phyloP scores from a whole-genome alignment of 495 filamentous ascomycete genomes.

The Hypoxylon trugodes region DNA sequence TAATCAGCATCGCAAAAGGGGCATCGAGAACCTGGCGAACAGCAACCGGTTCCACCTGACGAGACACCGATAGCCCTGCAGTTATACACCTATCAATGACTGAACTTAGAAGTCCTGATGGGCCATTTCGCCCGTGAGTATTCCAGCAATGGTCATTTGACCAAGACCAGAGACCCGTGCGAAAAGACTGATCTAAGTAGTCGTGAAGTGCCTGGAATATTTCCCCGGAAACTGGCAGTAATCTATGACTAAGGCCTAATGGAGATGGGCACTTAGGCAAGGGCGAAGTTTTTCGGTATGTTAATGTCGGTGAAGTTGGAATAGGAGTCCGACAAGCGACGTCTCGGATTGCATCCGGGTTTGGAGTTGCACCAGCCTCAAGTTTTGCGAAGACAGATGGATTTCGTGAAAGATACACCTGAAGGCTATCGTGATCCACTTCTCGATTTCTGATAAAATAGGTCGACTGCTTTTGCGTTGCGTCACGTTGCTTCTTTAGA shows the following conservation, averaged over 20 bases:
- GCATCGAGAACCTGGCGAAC: constrained; percentile 35
- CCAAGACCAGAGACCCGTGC: constrained; percentile 38
- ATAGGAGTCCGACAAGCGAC: constrained; percentile 42
- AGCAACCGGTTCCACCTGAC: constrained; percentile 38
- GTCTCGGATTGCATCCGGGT: constrained; percentile 41
- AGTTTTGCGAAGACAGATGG: constrained; percentile 43
- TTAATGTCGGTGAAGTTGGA: neutral
- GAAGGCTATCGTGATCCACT: constrained; percentile 40
- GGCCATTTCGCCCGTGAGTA: constrained; percentile 34
- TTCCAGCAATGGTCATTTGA: constrained; percentile 39
- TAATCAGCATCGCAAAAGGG: constrained; percentile 42
- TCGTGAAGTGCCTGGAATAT: constrained; percentile 29
- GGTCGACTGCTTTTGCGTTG: constrained; percentile 31
- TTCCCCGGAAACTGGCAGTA: constrained; percentile 33
- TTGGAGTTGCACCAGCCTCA: constrained; percentile 37
- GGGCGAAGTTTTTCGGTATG: neutral
- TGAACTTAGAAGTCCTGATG: constrained; percentile 40
- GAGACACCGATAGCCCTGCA: constrained; percentile 38
- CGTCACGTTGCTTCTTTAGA: constrained; percentile 41
- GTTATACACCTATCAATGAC: constrained; percentile 44
- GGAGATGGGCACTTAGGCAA: constrained; percentile 5
- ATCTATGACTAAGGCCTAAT: constrained; percentile 14
- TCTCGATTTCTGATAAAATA: constrained; percentile 43
- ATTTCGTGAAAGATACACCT: constrained; percentile 45
- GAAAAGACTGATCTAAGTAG: constrained; percentile 36